Percentiles rank a stretch among this genome's conserved stretches.
Evolutionary conservation across 495 filamentous ascomycete species (phyloP).

Genomic region (Neurospora sp.): DNA sequence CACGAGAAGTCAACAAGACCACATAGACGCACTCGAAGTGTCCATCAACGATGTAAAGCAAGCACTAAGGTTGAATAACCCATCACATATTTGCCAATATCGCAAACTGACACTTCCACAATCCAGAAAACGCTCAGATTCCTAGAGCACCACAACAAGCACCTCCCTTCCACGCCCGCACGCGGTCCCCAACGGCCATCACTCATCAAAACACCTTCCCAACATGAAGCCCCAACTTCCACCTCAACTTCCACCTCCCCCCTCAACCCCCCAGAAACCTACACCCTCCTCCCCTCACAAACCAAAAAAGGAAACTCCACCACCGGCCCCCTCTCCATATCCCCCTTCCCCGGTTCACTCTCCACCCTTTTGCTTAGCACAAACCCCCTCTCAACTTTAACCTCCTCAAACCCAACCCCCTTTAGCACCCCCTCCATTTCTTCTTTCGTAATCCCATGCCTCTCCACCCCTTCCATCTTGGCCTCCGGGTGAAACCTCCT

Average conservation of each 20-base stretch:
- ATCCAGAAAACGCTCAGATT: no score
- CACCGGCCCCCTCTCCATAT: constrained; percentile 11
- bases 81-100: no score
- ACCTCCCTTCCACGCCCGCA: no score
- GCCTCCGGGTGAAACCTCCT: constrained; percentile 38
- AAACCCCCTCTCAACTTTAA: constrained; percentile 33
- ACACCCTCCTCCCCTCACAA: constrained; percentile 28
- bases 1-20: background rate
- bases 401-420: constrained; percentile 37
- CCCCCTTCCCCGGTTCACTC: constrained; percentile 21
- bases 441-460: constrained; percentile 38
- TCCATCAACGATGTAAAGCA: no score
- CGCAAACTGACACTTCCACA: no score
- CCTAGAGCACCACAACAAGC: no score
- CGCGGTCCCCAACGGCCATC: no score
- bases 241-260: no score
- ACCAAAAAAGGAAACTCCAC: constrained; percentile 44
- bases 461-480: constrained; percentile 43
- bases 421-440: constrained; percentile 31
- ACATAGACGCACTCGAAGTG: background rate
- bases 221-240: no score
- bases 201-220: no score
- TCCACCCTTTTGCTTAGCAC: constrained; percentile 38
- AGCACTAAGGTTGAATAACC: no score
- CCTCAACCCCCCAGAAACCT: no score